Evolutionary conservation across 805 yeast genomes (phyloP).

Genomic region (Candida silvatica): DNA sequence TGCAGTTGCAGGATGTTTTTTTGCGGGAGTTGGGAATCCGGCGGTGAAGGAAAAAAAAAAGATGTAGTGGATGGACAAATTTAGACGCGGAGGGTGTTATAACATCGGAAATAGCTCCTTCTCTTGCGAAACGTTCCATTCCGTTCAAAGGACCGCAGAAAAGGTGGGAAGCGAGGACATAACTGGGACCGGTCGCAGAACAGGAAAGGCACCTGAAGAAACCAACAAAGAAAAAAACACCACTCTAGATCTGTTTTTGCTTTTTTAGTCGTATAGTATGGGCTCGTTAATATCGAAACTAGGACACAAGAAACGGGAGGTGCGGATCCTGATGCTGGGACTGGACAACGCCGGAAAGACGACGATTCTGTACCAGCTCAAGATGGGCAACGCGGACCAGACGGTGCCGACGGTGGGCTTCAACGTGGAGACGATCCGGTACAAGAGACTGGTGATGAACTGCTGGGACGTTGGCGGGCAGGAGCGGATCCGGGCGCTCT

Average conservation of each 20-base stretch:
- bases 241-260: slow-evolving; percentile 10
- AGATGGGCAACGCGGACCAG: slow-evolving; percentile 63
- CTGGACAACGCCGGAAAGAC: slow-evolving; percentile 98
- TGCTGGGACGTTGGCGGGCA: slow-evolving; percentile 94
- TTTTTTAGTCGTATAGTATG: slow-evolving; percentile 6
- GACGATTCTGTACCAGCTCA: slow-evolving; percentile 77
- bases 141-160: no score
- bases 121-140: no score
- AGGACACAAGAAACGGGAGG: slow-evolving; percentile 52
- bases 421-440: slow-evolving; percentile 61
- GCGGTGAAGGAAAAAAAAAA: no score
- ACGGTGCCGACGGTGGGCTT: slow-evolving; percentile 94
- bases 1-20: no score
- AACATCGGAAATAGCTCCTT: no score
- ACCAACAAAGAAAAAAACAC: no score
- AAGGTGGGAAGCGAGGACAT: no score
- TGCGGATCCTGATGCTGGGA: slow-evolving; percentile 83
- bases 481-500: slow-evolving; percentile 80
- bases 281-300: slow-evolving; percentile 1
- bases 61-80: no score
- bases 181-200: no score
- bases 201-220: no score
- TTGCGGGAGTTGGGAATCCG: no score
- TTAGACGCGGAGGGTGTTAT: no score
- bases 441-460: slow-evolving; percentile 39